Evolutionary conservation across 441 rosid species (phyloP), one percentile per base, ranked within the genome.

Genomic region (Melastoma candidum): DNA sequence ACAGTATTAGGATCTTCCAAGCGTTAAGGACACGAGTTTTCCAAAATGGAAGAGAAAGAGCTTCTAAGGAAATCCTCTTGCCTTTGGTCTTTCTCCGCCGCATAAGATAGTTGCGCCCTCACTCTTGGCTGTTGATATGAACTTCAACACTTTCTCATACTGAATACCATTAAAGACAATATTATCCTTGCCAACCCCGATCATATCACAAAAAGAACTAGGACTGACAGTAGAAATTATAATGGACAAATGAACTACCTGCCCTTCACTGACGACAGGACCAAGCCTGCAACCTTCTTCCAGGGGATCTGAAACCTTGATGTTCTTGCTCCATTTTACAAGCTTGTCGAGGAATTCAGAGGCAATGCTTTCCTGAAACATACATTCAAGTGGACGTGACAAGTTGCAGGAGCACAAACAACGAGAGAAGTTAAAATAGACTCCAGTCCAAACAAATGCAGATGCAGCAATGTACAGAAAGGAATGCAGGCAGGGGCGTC

Each of bases 261-360:
- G 98, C 13, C 77, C 85, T 72, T 50, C 70, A 60, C 95, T 86
- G 57, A 88, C 85, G 67, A 89, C 79, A 24, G 98, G 97, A 26
- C 96, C 98, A 71, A 93, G 90, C 77, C 82, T 81, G 78, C 96
- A 93, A 52, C 88, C 88, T 70, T 86, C 97, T 77, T 86, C 95
- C 22, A 93, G 71, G 51, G 98, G 98, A 78, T 86, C 93, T 12
- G 96, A 84, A 59, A 93, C 80, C 72, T 86, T 86, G 51, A 93
- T 83, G 56, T 83, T 88, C 73, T 83, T 74, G 68, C 72, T 67
- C 96, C 98, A 89, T 64, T 81, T 75, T 50, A 81, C 88, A 63
- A 93, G 81, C 73, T 74, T 82, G 69, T 83, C 88, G 49, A 81
- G 44, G 80, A 88, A 83, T 53, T 78, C 79, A 39, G 67, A 51